These are phyloP conservation scores for Globisporangium splendens DNA, from an alignment of 352 stramenopile species.

Conservation along the genomic window DNA sequence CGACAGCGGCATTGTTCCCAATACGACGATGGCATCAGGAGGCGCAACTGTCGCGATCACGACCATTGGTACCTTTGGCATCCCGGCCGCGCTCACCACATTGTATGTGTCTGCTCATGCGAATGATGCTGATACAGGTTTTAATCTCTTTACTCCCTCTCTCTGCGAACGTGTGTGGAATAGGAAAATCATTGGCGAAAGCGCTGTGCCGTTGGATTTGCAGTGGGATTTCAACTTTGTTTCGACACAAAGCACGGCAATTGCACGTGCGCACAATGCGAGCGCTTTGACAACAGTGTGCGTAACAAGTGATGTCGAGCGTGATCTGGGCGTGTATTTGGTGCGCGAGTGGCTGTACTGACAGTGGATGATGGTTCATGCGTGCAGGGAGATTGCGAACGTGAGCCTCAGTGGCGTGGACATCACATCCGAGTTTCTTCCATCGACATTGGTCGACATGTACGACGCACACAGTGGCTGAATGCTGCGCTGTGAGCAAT, in stretches of 20 bases:
- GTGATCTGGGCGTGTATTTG: background rate
- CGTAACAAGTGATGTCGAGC: background rate
- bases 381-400: constrained; percentile 2
- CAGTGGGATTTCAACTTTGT: constrained; percentile 7
- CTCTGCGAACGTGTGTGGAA: background rate
- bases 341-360: too few relatives aligned
- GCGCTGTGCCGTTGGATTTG: background rate
- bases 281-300: constrained; percentile 3
- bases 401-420: constrained; percentile 1
- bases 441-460: background rate
- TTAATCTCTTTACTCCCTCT: background rate
- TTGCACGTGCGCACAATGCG: background rate
- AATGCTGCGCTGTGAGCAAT: too few relatives aligned
- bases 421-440: constrained; percentile 5
- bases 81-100: constrained; percentile 1
- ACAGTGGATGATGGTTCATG: too few relatives aligned
- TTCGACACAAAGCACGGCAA: background rate
- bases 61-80: constrained; percentile 1
- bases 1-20: background rate
- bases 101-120: background rate
- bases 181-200: constrained; percentile 3
- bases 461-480: background rate
- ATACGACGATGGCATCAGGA: background rate
- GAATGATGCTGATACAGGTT: background rate
- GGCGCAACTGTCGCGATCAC: background rate